These are phyloP conservation scores for Gracilaria vermiculophylla DNA, from an alignment of 23 red algal genomes.

Conservation along the genomic window DNA sequence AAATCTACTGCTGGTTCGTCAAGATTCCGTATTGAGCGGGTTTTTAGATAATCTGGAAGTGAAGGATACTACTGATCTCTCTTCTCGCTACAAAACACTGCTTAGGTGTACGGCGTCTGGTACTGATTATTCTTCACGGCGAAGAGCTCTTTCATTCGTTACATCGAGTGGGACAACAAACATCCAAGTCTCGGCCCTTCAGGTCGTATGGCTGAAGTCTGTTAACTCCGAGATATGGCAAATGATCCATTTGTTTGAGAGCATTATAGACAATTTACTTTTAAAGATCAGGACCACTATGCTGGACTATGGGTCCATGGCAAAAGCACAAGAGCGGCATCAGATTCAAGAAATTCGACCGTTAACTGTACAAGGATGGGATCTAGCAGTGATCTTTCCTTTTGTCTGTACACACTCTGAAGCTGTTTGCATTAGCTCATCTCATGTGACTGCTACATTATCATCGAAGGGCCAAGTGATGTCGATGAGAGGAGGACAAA, in stretches of 20 bases:
- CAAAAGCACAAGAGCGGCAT: too few relatives aligned
- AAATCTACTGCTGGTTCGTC: not conserved
- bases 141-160: not conserved
- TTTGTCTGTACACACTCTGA: not conserved
- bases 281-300: not conserved
- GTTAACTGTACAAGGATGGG: constrained; percentile 8
- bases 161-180: not conserved
- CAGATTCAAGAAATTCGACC: not conserved
- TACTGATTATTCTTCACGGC: not conserved
- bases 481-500: constrained; percentile 3
- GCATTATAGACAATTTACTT: not conserved
- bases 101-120: not conserved
- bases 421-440: constrained; percentile 2
- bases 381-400: constrained; percentile 6
- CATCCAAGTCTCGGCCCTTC: constrained; percentile 1
- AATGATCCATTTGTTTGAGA: not conserved
- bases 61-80: not conserved
- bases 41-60: constrained; percentile 1
- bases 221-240: not conserved
- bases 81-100: not conserved
- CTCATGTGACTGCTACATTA: not conserved
- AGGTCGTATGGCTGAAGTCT: not conserved
- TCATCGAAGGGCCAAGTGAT: constrained; percentile 11
- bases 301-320: not conserved
- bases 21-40: not conserved